These are phyloP conservation scores for Cryptosporidium ubiquitum DNA, from an alignment of 169 alveolate genomes.

Conservation along the genomic window DNA sequence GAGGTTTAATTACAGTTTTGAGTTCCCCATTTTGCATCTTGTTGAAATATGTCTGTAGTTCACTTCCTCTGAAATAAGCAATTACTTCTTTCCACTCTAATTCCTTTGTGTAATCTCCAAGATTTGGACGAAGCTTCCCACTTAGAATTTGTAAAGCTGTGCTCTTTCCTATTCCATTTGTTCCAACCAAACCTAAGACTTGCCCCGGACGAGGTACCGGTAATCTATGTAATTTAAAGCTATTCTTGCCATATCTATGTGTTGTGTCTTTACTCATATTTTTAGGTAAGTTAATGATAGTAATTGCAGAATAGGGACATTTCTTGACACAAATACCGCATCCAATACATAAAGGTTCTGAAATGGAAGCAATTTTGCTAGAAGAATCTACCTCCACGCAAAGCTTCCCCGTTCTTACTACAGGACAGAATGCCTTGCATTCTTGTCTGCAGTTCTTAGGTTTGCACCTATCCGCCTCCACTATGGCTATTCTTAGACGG, in stretches of 20 bases:
- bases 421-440: constrained; percentile 93
- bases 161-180: constrained; percentile 97
- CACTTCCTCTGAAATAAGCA: constrained; percentile 96
- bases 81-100: constrained; percentile 98
- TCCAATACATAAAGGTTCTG: constrained; percentile 98
- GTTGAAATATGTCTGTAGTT: constrained; percentile 95
- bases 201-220: constrained; percentile 99
- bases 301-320: constrained; percentile 99
- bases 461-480: constrained; percentile 96
- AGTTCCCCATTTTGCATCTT: constrained; percentile 94
- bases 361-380: constrained; percentile 93
- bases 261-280: constrained; percentile 91
- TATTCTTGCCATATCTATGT: constrained; percentile 98
- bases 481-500: constrained; percentile 96
- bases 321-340: constrained; percentile 99
- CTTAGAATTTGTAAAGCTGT: constrained; percentile 97
- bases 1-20: constrained; percentile 97
- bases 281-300: constrained; percentile 98
- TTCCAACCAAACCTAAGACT: constrained; percentile 91
- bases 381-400: constrained; percentile 97
- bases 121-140: constrained; percentile 97
- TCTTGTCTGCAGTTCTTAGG: constrained; percentile 98
- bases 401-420: constrained; percentile 94
- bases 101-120: constrained; percentile 94
- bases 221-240: constrained; percentile 98